phyloP scores from a whole-genome alignment of 495 filamentous ascomycete species.

The Penicillium nucicola region DNA sequence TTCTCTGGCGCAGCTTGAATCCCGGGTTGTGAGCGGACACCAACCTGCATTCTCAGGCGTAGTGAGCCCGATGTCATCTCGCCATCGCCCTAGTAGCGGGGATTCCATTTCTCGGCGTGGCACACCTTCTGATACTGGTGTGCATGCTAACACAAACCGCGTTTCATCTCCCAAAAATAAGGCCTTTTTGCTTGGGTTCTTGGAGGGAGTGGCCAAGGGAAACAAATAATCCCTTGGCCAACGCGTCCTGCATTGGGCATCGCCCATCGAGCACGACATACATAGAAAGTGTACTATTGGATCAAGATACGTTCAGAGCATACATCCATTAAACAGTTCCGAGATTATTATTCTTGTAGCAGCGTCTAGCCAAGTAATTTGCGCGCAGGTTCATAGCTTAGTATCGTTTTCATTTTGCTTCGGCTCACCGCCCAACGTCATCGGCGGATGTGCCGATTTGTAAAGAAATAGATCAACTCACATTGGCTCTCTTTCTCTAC shows the following conservation, averaged over 20 bases:
- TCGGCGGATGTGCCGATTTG: conserved; percentile 8
- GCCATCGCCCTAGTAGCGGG: conserved; percentile 30
- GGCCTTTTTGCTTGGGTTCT: conserved; percentile 74
- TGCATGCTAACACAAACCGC: conserved; percentile 36
- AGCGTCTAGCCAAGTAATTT: too few species aligned
- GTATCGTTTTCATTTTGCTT: conserved; percentile 25
- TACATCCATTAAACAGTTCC: too few species aligned
- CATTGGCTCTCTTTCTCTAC: conserved; percentile 10
- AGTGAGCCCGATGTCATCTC: conserved; percentile 48
- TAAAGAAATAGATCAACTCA: conserved; percentile 14
- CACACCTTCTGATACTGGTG: conserved; percentile 40
- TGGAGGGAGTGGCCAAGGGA: conserved; percentile 58
- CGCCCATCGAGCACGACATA: not conserved
- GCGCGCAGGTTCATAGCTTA: not conserved
- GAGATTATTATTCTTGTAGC: too few species aligned
- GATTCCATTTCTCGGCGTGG: conserved; percentile 40
- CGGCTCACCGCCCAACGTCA: conserved; percentile 28
- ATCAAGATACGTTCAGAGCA: not conserved
- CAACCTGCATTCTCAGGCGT: conserved; percentile 26
- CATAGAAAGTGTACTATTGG: conserved; percentile 1
- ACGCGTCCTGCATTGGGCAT: not conserved
- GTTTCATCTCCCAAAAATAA: conserved; percentile 68
- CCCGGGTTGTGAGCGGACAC: conserved; percentile 18
- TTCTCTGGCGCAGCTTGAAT: conserved; percentile 20
- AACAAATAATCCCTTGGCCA: conserved; percentile 24